Evolutionary conservation across 768 basidiomycete species (phyloP).

Genomic region (Hericium erinaceus): DNA sequence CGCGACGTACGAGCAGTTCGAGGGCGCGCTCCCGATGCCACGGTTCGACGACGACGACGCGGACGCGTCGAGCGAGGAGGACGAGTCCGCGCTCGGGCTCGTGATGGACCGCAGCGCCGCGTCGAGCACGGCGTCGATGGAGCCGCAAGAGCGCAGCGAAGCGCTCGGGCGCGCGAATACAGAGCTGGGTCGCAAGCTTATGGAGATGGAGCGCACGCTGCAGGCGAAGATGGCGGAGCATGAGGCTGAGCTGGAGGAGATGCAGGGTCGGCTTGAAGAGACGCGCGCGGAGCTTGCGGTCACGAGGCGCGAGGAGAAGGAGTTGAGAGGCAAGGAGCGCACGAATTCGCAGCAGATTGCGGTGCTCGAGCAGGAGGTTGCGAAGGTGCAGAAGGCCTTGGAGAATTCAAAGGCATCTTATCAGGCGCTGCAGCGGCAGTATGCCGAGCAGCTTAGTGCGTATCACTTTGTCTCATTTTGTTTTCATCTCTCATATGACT

Average conservation of each 20-base stretch:
- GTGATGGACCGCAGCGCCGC: slow-evolving; percentile 51
- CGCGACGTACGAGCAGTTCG: slow-evolving; percentile 31
- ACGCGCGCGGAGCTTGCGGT: slow-evolving; percentile 63
- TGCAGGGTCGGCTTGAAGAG: slow-evolving; percentile 73
- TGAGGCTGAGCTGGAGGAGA: slow-evolving; percentile 75
- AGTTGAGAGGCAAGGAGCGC: slow-evolving; percentile 79
- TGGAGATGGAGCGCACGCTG: slow-evolving; percentile 63
- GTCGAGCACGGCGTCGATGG: slow-evolving; percentile 61
- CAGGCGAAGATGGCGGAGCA: slow-evolving; percentile 64
- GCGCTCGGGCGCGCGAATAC: slow-evolving; percentile 63
- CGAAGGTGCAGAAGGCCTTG: slow-evolving; percentile 62
- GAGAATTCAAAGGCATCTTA: slow-evolving; percentile 69
- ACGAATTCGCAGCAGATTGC: slow-evolving; percentile 57
- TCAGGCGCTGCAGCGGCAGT: slow-evolving; percentile 74
- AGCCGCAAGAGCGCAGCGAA: slow-evolving; percentile 64
- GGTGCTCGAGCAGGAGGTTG: slow-evolving; percentile 69
- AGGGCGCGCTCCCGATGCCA: slow-evolving; percentile 50
- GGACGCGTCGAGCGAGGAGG: slow-evolving; percentile 28
- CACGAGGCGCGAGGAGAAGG: slow-evolving; percentile 88
- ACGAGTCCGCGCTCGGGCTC: slow-evolving; percentile 41
- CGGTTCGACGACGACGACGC: slow-evolving; percentile 37
- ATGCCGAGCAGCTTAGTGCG: slow-evolving; percentile 80
- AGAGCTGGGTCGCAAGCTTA: slow-evolving; percentile 66
- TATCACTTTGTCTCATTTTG: slow-evolving; percentile 13
- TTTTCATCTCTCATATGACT: background rate